These are phyloP conservation scores for Liriodendron chinense DNA, from an alignment of 164 flowering plant genomes.

Conservation along the genomic window DNA sequence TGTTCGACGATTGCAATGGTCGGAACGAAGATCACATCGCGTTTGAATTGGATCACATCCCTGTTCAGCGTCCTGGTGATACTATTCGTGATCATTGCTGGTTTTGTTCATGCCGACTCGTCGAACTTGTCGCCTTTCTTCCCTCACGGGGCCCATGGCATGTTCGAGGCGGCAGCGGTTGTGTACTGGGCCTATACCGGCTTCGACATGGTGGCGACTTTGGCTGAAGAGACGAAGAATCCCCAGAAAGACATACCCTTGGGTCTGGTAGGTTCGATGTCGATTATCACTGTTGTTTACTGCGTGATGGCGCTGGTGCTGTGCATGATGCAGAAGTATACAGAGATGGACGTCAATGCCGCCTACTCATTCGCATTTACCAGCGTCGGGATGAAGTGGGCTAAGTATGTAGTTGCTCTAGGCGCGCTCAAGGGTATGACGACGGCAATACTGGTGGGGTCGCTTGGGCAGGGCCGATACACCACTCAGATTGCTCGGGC, in stretches of 20 bases:
- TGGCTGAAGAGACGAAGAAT: constrained; percentile 81
- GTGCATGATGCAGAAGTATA: constrained; percentile 58
- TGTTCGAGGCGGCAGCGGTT: constrained; percentile 64
- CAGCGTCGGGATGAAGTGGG: constrained; percentile 74
- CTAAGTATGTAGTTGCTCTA: constrained; percentile 59
- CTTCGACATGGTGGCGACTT: constrained; percentile 76
- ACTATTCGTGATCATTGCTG: constrained; percentile 41
- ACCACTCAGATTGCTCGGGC: constrained; percentile 83
- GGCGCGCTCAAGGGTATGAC: constrained; percentile 85
- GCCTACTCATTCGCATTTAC: constrained; percentile 67
- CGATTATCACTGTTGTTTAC: constrained; percentile 59
- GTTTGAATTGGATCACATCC: constrained; percentile 50
- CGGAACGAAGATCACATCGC: constrained; percentile 53
- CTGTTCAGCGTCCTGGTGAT: constrained; percentile 35
- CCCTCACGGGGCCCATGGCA: constrained; percentile 54
- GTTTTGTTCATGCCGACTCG: constrained; percentile 40
- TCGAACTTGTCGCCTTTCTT: constrained; percentile 62
- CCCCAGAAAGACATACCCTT: constrained; percentile 74
- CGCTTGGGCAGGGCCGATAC: constrained; percentile 78
- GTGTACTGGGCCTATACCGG: constrained; percentile 82
- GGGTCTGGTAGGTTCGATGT: constrained; percentile 74
- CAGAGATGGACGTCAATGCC: constrained; percentile 64
- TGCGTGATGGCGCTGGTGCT: constrained; percentile 75
- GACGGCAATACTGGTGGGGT: constrained; percentile 62
- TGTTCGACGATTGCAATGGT: constrained; percentile 46